Evolutionary conservation across 257 asterid genomes (phyloP), one percentile per base, ranked within the genome.

Genomic region (Primulina huaijiensis): DNA sequence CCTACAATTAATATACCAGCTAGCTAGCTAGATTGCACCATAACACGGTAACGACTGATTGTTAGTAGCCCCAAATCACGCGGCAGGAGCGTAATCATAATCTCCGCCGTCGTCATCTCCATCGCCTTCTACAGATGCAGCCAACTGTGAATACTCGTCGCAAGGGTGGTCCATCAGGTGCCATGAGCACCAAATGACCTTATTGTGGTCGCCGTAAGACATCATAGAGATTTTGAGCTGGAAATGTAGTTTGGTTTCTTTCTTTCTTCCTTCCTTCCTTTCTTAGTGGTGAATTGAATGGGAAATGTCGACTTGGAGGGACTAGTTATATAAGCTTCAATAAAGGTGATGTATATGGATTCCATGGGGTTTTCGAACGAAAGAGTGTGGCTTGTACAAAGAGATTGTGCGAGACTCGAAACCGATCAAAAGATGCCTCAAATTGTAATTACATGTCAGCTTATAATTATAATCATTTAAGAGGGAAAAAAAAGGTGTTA

Each of bases 81-180:
- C 78, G 3, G 83, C 77, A 5, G 78, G 83, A 58, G 83, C 80
- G 29, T 66, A 66, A 66, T 66, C 46, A 9, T 50, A 66, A 27
- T 2, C 27, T 14, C 27, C n/a, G 27, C 46, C 70, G 25, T 72
- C 72, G 6, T 66, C 70, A 7, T 65, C 70, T 3, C 21, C 71
- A 7, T 46, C 70, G 23, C 61, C 61, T 50, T 74, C 72, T 5
- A 30, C 46, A 20, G 4, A 31, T 6, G 17, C 75, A 2, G 37
- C 64, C 20, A 27, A 30, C 33, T 3, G 33, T 4, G 33, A 30
- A 23, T 23, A 23, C 25, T 23, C 25, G 25, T 23, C 1, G 33
- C 2, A 30, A 30, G 33, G 33, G 33, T 30, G 33, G 0, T 30
- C 33, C 33, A 30, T 30, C 33, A 29, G 34, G 69, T 23, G 37